These are phyloP conservation scores for Lachancea quebecensis DNA, from an alignment of 805 yeast genomes.

Conservation along the genomic window DNA sequence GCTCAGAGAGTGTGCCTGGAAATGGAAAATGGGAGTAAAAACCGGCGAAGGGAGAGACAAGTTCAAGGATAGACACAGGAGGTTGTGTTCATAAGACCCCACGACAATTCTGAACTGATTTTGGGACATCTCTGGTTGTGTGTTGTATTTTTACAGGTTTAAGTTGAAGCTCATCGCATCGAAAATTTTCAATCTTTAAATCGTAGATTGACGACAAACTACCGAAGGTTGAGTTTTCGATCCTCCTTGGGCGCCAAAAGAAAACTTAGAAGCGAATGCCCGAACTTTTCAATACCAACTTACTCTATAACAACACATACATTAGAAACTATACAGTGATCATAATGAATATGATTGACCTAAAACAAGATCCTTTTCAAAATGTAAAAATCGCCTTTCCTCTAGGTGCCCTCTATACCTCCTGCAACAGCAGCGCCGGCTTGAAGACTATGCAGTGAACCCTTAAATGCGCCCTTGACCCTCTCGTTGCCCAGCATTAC, in stretches of 20 bases:
- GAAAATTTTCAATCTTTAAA: constrained; percentile 2
- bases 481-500: constrained; percentile 48
- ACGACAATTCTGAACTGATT: constrained; percentile 71
- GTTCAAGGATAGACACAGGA: constrained; percentile 75
- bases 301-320: background rate
- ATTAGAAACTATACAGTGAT: background rate
- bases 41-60: constrained; percentile 47
- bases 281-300: no score
- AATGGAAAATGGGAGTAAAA: constrained; percentile 91
- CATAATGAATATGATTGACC: no score
- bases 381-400: no score
- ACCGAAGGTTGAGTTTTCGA: no score
- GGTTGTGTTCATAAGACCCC: constrained; percentile 93
- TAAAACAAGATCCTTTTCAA: no score
- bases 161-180: constrained; percentile 4
- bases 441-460: constrained; percentile 15
- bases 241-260: no score
- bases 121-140: constrained; percentile 11
- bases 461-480: constrained; percentile 38
- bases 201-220: no score
- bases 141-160: background rate
- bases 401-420: no score
- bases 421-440: constrained; percentile 1
- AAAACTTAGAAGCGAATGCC: no score
- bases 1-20: constrained; percentile 87